Evolutionary conservation across 2,329 filamentous ascomycete species (phyloP).

Genomic region (Lecanoromycetidae sp.): DNA sequence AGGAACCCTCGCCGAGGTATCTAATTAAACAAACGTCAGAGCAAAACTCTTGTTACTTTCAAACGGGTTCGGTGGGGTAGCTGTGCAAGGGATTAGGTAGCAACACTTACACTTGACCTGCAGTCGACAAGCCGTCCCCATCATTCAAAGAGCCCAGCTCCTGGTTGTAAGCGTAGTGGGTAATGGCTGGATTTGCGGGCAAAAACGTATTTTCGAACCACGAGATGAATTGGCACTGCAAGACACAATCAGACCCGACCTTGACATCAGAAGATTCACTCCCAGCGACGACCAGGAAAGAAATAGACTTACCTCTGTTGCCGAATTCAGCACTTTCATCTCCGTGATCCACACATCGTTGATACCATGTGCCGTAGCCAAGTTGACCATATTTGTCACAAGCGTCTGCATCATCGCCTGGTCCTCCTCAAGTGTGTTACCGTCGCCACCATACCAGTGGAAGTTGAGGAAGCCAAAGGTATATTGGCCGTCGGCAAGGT

Average conservation of each 20-base stretch:
- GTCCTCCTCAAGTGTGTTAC: neutral
- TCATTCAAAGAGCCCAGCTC: neutral
- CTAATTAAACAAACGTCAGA: too few species aligned
- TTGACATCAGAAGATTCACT: neutral
- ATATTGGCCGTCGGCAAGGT: neutral
- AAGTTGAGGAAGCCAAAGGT: neutral
- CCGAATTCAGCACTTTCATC: too few species aligned
- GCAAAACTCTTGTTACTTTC: too few species aligned
- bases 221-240: neutral
- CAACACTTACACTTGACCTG: neutral
- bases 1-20: too few species aligned
- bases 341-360: neutral
- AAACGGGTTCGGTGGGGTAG: too few species aligned
- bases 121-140: neutral
- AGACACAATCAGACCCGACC: neutral
- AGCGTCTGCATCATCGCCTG: neutral
- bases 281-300: neutral
- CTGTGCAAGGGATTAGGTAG: neutral
- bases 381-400: neutral
- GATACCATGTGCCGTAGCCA: neutral
- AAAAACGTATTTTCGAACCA: neutral
- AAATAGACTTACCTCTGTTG: too few species aligned
- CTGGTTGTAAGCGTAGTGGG: slow-evolving; percentile 1
- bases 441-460: neutral
- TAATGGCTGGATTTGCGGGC: neutral